Conservation (phyloP, 2,329 filamentous ascomycete species). For the Aureobasidium sp. region DNA sequence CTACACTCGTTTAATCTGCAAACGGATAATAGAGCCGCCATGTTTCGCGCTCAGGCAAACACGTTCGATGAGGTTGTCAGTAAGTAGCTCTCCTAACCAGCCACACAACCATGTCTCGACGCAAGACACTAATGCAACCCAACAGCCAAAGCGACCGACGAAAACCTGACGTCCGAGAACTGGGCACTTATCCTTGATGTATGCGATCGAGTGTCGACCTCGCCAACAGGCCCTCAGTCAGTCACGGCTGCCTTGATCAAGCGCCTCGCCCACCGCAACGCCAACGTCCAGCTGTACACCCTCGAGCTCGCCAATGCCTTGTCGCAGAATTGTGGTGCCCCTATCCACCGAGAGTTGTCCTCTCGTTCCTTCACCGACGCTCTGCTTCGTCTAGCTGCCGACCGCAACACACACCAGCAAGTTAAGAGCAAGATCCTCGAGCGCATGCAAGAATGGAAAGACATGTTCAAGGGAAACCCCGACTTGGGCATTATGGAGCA, state of each 20-base stretch:
- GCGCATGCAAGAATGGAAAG: constrained; percentile 91
- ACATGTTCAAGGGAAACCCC: constrained; percentile 84
- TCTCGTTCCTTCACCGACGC: constrained; percentile 93
- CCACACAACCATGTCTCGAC: not conserved
- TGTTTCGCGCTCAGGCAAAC: constrained; percentile 44
- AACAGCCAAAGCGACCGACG: constrained; percentile 79
- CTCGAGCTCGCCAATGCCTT: constrained; percentile 89
- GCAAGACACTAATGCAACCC: not conserved
- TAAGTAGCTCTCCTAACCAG: constrained; percentile 33
- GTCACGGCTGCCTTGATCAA: constrained; percentile 87
- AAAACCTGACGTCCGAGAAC: constrained; percentile 85
- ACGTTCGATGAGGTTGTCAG: constrained; percentile 64
- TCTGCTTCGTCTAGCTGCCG: constrained; percentile 79
- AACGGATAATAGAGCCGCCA: constrained; percentile 18
- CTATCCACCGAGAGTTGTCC: constrained; percentile 82
- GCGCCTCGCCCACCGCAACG: constrained; percentile 84
- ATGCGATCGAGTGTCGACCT: constrained; percentile 32
- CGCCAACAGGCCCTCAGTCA: constrained; percentile 28
- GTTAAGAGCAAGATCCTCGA: constrained; percentile 97
- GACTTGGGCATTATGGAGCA: constrained; percentile 97
- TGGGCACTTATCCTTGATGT: constrained; percentile 60
- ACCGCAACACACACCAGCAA: constrained; percentile 89
- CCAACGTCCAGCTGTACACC: constrained; percentile 92
- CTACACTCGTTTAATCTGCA: not conserved
- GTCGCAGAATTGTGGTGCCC: constrained; percentile 82